Conservation (phyloP, 345 rosid species). For the Eucalyptus regnans region DNA sequence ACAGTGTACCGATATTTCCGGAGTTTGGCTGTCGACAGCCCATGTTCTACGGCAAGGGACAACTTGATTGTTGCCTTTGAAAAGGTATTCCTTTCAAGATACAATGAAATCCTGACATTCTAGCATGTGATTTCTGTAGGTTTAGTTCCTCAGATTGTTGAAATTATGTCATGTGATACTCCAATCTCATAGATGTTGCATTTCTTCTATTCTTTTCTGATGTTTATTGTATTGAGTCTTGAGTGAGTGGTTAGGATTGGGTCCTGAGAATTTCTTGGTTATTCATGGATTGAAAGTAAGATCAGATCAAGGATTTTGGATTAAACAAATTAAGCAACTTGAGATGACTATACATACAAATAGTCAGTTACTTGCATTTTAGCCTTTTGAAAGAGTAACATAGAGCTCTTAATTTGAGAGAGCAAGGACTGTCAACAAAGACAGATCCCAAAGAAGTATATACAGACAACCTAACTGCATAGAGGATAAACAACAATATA, state of each 20-base stretch:
- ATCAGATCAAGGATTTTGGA: neutral
- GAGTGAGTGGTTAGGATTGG: neutral
- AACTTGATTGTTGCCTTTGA: constrained; percentile 95
- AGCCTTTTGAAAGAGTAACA: neutral
- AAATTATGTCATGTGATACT: neutral
- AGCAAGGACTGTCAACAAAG: neutral
- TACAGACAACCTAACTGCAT: neutral
- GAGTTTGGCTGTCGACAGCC: constrained; percentile 87
- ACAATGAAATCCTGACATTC: neutral
- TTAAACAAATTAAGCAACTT: neutral
- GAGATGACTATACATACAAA: neutral
- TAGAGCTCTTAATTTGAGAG: neutral
- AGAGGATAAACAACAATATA: neutral
- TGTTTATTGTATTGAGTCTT: neutral
- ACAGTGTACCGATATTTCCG: constrained; percentile 89
- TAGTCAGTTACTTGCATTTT: neutral
- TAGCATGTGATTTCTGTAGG: neutral
- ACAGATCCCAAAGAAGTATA: neutral
- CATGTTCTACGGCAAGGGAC: constrained; percentile 93
- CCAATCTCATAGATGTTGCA: neutral
- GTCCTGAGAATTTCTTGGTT: neutral
- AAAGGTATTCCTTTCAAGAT: constrained; percentile 40
- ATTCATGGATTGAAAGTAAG: neutral
- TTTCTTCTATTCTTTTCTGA: neutral
- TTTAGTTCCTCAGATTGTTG: neutral